Conservation (phyloP, 306 rosid genomes). For the Albizia julibrissin region DNA sequence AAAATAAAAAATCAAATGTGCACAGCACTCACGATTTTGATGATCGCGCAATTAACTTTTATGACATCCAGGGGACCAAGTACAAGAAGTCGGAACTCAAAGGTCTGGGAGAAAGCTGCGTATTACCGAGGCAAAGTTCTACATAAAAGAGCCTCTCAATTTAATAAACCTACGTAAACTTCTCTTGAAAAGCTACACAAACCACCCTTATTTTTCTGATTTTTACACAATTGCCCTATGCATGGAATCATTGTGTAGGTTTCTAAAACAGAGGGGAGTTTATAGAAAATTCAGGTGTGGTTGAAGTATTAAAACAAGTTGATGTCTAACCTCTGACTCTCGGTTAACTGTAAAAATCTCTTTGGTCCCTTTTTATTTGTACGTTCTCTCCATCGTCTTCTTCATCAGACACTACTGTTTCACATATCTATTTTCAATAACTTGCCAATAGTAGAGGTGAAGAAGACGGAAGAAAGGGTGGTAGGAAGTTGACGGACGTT, state of each 20-base stretch:
- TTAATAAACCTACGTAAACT: neutral
- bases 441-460: too few species aligned
- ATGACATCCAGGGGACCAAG: neutral
- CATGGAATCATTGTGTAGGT: neutral
- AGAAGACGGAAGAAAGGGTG: too few species aligned
- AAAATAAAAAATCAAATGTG: neutral
- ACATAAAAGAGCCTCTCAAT: neutral
- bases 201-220: neutral
- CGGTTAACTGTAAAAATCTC: too few species aligned
- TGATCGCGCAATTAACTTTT: neutral
- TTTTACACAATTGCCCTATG: neutral
- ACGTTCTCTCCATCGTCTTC: too few species aligned
- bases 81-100: conserved; percentile 2
- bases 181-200: neutral
- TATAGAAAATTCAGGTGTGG: neutral
- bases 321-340: conserved; percentile 71
- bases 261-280: neutral
- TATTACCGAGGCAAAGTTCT: conserved; percentile 7
- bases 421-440: too few species aligned
- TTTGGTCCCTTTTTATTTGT: too few species aligned
- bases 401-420: too few species aligned
- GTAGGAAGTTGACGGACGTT: too few species aligned
- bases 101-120: too few species aligned
- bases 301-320: neutral
- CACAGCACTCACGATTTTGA: neutral